Conservation (phyloP, 768 basidiomycete genomes). For the Russula lepida region DNA sequence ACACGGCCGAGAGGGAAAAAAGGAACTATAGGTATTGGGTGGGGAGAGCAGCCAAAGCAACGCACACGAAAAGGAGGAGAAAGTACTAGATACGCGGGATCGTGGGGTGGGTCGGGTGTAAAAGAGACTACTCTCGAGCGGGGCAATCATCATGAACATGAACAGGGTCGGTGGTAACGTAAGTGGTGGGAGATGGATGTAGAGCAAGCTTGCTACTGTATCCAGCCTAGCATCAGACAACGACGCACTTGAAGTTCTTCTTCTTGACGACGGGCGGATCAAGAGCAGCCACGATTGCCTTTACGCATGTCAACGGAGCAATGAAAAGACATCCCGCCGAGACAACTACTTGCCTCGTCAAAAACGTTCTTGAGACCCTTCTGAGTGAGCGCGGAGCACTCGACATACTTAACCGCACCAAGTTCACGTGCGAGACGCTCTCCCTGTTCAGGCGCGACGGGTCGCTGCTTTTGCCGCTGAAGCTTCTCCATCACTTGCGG, state of each 20-base stretch:
- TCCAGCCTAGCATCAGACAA: conserved; percentile 55
- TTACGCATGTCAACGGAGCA: conserved; percentile 8
- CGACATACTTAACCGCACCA: conserved; percentile 98
- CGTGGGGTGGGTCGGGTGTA: conserved; percentile 14
- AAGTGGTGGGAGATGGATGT: not conserved
- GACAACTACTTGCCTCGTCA: conserved; percentile 71
- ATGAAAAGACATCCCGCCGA: not conserved
- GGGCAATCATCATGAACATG: conserved; percentile 14
- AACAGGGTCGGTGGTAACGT: conserved; percentile 14
- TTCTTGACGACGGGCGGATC: conserved; percentile 91
- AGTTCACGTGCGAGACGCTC: conserved; percentile 94
- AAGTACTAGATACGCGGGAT: conserved; percentile 18
- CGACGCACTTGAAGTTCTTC: conserved; percentile 62
- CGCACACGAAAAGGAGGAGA: conserved; percentile 16
- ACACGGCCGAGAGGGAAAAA: conserved; percentile 16
- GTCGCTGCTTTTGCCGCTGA: conserved; percentile 91
- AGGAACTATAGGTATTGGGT: conserved; percentile 21
- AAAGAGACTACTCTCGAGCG: conserved; percentile 16
- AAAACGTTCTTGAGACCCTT: conserved; percentile 99
- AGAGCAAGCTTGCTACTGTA: conserved; percentile 22
- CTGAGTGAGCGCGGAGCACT: conserved; percentile 98
- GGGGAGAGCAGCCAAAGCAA: conserved; percentile 19
- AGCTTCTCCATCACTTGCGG: conserved; percentile 90
- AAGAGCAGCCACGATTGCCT: conserved; percentile 98
- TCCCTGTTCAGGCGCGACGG: conserved; percentile 80